These are phyloP conservation scores for Pyrenopolyporus hunteri DNA, from an alignment of 495 filamentous ascomycete genomes.

Conservation along the genomic window DNA sequence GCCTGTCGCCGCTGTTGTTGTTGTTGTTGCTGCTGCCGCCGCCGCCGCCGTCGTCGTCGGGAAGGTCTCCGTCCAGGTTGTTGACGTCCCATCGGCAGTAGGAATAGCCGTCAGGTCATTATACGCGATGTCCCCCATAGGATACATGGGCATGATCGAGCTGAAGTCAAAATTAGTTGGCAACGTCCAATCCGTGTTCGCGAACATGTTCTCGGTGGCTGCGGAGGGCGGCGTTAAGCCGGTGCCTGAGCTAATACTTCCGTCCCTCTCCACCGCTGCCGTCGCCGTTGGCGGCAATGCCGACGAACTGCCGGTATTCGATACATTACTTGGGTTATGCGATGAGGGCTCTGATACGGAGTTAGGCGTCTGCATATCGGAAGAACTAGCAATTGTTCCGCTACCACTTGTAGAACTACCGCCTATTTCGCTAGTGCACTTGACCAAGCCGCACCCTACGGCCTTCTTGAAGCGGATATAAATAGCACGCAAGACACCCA, in stretches of 20 bases:
- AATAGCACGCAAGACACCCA: constrained; percentile 57
- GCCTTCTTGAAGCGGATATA: constrained; percentile 52
- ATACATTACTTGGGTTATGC: constrained; percentile 23
- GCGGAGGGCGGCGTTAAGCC: constrained; percentile 30
- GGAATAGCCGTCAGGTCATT: constrained; percentile 53
- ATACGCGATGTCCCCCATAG: constrained; percentile 59
- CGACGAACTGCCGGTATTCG: constrained; percentile 8
- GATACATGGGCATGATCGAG: constrained; percentile 58
- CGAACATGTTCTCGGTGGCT: constrained; percentile 25
- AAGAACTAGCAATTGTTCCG: constrained; percentile 13
- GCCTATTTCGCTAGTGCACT: constrained; percentile 14
- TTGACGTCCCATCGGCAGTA: constrained; percentile 29
- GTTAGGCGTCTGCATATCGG: constrained; percentile 36
- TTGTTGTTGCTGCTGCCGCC: constrained; percentile 6
- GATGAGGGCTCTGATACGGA: constrained; percentile 25
- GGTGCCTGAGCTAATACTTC: constrained; percentile 25
- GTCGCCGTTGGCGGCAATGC: constrained; percentile 11
- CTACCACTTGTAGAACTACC: constrained; percentile 16
- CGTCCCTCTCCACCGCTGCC: constrained; percentile 18
- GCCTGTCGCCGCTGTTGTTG: constrained; percentile 12
- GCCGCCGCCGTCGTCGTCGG: constrained; percentile 14
- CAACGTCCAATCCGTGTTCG: constrained; percentile 41
- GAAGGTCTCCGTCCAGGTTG: constrained; percentile 29
- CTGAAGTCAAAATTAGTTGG: constrained; percentile 54
- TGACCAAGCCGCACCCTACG: constrained; percentile 39